Base-by-base conservation (phyloP, 2,329 filamentous ascomycete species). In the Hymenoscyphus fraxineus region DNA sequence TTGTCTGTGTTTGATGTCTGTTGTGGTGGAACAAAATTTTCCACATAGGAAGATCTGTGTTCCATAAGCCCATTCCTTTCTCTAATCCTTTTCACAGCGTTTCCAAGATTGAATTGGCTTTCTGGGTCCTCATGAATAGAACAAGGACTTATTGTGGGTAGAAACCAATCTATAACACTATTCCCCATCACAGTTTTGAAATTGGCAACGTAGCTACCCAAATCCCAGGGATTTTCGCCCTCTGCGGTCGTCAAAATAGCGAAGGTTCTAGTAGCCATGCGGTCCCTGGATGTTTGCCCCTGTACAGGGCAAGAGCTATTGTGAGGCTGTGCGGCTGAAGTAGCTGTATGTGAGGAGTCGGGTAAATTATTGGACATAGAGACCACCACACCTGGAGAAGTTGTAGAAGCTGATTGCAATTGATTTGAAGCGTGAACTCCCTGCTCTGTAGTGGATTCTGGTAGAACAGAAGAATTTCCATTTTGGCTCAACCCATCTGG, bases 201-300 rank as follows among this genome's bases (percentile, higher is more conserved):
- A 73, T 98, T 98, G 35, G 81, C 78, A 67, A 84, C 81, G 9
- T 78, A 78, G 38, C 76, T 79, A 1, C 90, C 91, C 0, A 95
- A 79, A 71, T 96, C 86, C 88, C 92, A 99, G 0, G 92, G 92
- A 70, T 97, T 97, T 70, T 95, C 88, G 10, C 91, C 88, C 0
- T 85, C 83, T 2, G 86, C 80, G 55, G 67, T 91, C 66, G 85
- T 83, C 1, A 97, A 80, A 51, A 98, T 89, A 13, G 91, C 92
- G 74, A 96, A 98, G 12, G 85, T 89, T 35, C 88, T 84, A 5
- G 79, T 81, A 31, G 86, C 85, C 65, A 63, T 67, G 2, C 64
- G 63, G 60, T 73, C 69, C 64, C 73, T 68, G 3, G 66, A 55
- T 12, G 65, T 65, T 5, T 61, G 35, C 19, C 51, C 56, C 40